phyloP scores from a whole-genome alignment of 163 green algal genomes.

The Volvox carteri region DNA sequence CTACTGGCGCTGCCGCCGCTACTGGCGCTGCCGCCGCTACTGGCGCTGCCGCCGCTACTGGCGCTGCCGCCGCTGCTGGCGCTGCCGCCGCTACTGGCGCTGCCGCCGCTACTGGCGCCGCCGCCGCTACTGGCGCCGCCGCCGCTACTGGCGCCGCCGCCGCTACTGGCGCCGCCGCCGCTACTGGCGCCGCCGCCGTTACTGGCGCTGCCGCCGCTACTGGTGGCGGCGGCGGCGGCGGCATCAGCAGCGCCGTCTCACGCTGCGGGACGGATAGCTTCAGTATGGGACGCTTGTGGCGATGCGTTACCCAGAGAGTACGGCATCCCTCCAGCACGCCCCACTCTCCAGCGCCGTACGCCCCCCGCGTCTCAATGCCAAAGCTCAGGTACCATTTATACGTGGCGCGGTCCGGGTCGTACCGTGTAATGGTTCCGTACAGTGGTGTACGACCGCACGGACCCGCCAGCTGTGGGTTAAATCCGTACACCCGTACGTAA shows the following conservation, averaged over 20 bases:
- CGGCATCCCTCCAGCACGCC: neutral
- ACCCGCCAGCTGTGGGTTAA: conserved; percentile 4
- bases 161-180: neutral
- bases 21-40: neutral
- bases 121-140: neutral
- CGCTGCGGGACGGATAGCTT: neutral
- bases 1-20: neutral
- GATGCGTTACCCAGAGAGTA: neutral
- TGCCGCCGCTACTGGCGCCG: neutral
- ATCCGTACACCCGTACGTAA: too few species aligned
- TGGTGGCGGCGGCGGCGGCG: neutral
- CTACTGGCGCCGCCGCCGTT: too few species aligned
- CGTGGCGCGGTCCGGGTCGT: neutral
- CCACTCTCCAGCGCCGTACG: conserved; percentile 13
- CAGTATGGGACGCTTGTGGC: neutral
- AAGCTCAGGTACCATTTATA: conserved; percentile 20
- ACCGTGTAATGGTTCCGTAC: neutral
- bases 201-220: neutral
- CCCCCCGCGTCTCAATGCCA: neutral
- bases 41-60: neutral
- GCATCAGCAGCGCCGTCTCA: too few species aligned
- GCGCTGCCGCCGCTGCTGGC: neutral
- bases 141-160: neutral
- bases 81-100: neutral
- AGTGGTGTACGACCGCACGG: neutral